Evolutionary conservation across 352 stramenopile species (phyloP).

Genomic region (Phytophthora citrophthora): DNA sequence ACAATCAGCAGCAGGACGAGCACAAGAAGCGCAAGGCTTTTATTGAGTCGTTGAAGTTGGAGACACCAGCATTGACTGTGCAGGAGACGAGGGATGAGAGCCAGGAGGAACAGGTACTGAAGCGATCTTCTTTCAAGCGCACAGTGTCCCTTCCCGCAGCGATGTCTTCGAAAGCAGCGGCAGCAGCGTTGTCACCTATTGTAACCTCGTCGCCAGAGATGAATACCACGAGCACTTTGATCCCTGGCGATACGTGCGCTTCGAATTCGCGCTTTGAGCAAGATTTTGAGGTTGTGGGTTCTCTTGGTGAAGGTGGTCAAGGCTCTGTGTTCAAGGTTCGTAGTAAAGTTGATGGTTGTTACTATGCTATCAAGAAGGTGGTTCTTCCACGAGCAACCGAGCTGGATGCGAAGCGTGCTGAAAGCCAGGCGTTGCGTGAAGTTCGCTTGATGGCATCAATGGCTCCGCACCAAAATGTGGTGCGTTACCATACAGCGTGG

Average conservation of each 20-base stretch:
- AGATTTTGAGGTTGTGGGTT: conserved; percentile 74
- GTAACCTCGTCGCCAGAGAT: conserved; percentile 19
- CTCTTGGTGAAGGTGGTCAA: conserved; percentile 75
- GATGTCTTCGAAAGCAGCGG: conserved; percentile 29
- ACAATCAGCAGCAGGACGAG: conserved; percentile 31
- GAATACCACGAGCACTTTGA: background rate
- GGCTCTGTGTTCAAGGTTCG: conserved; percentile 78
- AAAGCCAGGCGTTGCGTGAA: conserved; percentile 72
- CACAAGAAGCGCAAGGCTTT: conserved; percentile 32
- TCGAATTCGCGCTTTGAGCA: conserved; percentile 64
- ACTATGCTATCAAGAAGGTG: conserved; percentile 85
- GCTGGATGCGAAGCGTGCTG: conserved; percentile 45
- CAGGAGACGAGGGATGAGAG: conserved; percentile 19
- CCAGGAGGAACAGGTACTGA: conserved; percentile 8
- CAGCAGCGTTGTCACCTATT: conserved; percentile 23
- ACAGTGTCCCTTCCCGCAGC: conserved; percentile 25
- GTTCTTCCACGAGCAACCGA: conserved; percentile 50
- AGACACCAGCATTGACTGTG: conserved; percentile 18
- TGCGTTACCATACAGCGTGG: conserved; percentile 85
- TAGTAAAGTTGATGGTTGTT: conserved; percentile 72
- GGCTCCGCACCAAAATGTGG: conserved; percentile 71
- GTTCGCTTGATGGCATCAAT: conserved; percentile 80
- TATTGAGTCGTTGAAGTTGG: conserved; percentile 32
- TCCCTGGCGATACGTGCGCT: conserved; percentile 1
- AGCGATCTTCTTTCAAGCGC: conserved; percentile 26